A percentile compares a stretch with the other conserved stretches of the same genome.
Conservation (phyloP, 208 protist species). For the Leishmania mexicana region DNA sequence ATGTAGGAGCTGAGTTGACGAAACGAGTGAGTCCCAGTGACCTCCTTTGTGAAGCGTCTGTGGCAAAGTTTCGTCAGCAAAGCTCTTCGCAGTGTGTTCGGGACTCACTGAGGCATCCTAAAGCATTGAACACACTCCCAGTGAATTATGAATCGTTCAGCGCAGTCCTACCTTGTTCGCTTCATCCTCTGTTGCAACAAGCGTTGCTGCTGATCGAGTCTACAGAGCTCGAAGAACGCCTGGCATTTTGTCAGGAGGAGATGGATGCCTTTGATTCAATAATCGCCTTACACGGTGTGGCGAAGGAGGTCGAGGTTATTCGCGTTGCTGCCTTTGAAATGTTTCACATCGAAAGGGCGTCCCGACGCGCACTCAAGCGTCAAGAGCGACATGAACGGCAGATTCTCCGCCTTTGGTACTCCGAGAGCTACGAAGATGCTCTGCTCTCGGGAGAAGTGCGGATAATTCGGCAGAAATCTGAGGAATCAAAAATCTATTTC, state of each 20-base stretch:
- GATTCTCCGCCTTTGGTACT: conserved; percentile 43
- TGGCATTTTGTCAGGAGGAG: conserved; percentile 38
- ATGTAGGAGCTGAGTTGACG: conserved; percentile 2
- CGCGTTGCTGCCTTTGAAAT: conserved; percentile 54
- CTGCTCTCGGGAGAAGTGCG: conserved; percentile 30
- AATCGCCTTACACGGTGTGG: conserved; percentile 30
- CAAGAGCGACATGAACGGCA: conserved; percentile 55
- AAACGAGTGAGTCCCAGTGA: neutral
- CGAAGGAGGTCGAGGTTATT: conserved; percentile 41
- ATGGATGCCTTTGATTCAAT: conserved; percentile 36
- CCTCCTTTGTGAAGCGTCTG: neutral
- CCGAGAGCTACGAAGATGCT: conserved; percentile 46
- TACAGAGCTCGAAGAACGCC: conserved; percentile 51
- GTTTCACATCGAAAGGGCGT: conserved; percentile 43
- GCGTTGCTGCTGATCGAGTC: conserved; percentile 46
- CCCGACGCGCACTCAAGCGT: conserved; percentile 37
- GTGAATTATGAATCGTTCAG: neutral
- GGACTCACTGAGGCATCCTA: neutral
- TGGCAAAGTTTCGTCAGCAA: neutral
- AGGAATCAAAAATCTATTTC: neutral
- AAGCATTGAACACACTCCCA: neutral
- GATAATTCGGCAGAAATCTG: conserved; percentile 17
- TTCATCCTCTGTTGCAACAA: conserved; percentile 46
- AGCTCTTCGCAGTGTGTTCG: neutral
- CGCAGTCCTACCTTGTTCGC: neutral